Percentiles rank a stretch among this genome's conserved stretches.
These are phyloP conservation scores for Elsinoe fawcettii DNA, from an alignment of 2,329 filamentous ascomycete genomes.

Conservation along the genomic window DNA sequence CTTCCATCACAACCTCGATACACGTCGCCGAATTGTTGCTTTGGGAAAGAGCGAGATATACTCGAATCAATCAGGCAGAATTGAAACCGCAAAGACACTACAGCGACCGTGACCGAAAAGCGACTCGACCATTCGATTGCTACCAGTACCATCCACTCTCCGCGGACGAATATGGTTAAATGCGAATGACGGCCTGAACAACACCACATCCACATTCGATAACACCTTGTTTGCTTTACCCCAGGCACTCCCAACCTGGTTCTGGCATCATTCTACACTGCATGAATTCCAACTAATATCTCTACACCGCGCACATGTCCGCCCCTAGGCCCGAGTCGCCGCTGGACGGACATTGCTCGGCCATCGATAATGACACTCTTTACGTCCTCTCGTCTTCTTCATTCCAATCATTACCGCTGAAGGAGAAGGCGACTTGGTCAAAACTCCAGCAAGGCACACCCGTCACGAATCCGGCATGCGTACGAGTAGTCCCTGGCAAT, in stretches of 20 bases:
- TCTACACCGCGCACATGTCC: slow-evolving; percentile 48
- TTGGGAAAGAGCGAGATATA: neutral
- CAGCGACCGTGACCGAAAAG: neutral
- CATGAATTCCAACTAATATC: slow-evolving; percentile 9
- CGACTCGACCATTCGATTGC: slow-evolving; percentile 7
- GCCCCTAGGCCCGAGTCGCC: slow-evolving; percentile 61
- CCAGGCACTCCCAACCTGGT: neutral
- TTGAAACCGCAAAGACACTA: neutral
- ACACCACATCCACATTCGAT: neutral
- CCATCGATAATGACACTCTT: slow-evolving; percentile 70
- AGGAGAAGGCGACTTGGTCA: slow-evolving; percentile 64
- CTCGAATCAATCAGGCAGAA: neutral
- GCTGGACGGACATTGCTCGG: slow-evolving; percentile 71
- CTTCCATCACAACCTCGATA: neutral
- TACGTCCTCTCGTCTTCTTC: slow-evolving; percentile 71
- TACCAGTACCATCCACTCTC: neutral
- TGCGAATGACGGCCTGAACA: neutral
- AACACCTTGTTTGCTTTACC: neutral
- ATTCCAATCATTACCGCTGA: slow-evolving; percentile 66
- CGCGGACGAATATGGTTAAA: neutral
- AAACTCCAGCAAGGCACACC: slow-evolving; percentile 56
- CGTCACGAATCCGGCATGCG: slow-evolving; percentile 70
- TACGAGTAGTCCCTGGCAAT: slow-evolving; percentile 55
- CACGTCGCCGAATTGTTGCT: neutral
- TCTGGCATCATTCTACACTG: slow-evolving; percentile 8